phyloP scores from a whole-genome alignment of 495 filamentous ascomycete genomes.

The Tricharina praecox region DNA sequence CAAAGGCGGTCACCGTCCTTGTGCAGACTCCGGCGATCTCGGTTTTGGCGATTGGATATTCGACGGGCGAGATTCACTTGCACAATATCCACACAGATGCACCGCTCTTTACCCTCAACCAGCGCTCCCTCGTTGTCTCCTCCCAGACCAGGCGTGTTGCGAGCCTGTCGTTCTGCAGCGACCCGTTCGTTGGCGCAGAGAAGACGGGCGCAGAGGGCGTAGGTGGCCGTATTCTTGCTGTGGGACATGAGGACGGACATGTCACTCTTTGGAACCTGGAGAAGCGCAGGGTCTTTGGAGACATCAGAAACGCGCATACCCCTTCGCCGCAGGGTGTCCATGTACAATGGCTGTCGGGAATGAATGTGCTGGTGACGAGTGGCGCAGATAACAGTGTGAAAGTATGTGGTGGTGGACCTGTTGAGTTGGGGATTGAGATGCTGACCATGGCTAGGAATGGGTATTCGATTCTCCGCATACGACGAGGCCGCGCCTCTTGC shows the following conservation, averaged over 20 bases:
- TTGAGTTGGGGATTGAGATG: too few relatives aligned
- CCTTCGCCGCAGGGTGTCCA: conserved; percentile 46
- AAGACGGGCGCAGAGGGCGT: conserved; percentile 50
- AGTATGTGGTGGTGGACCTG: too few relatives aligned
- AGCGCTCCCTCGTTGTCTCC: conserved; percentile 29
- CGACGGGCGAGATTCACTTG: conserved; percentile 57
- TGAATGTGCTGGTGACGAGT: conserved; percentile 74
- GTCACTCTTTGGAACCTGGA: conserved; percentile 94
- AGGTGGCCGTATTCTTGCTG: conserved; percentile 45
- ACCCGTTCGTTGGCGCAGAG: conserved; percentile 74
- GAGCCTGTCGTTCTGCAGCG: conserved; percentile 78
- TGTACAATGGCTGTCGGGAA: conserved; percentile 81
- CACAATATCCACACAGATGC: conserved; percentile 66
- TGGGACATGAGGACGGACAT: conserved; percentile 45
- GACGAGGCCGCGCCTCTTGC: conserved; percentile 64
- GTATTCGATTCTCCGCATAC: conserved; percentile 29
- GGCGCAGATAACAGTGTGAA: conserved; percentile 86
- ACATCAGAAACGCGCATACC: conserved; percentile 72
- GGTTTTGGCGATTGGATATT: conserved; percentile 74
- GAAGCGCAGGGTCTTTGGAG: conserved; percentile 58
- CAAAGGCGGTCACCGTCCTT: conserved; percentile 64
- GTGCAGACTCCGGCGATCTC: conserved; percentile 68
- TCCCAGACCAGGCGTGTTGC: conserved; percentile 36
- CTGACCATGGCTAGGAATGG: conserved; percentile 18
- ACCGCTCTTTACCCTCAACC: conserved; percentile 45